Conservation (phyloP, 441 rosid species). For the Mallotus japonicus region DNA sequence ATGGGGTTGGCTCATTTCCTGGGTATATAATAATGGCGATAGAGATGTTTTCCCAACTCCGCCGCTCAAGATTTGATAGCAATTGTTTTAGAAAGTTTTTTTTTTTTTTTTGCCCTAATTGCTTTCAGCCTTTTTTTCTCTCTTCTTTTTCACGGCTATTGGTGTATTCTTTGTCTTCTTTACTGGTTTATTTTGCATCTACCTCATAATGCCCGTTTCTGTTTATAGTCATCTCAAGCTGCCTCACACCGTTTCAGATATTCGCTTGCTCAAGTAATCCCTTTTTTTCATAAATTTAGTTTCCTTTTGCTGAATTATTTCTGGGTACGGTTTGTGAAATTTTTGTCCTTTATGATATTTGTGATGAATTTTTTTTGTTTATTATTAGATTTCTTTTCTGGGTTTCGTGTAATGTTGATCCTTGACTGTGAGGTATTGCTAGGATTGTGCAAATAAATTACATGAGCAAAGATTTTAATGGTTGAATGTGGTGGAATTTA, state of each 20-base stretch:
- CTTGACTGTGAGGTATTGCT: background rate
- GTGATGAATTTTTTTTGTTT: background rate
- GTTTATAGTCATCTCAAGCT: conserved; percentile 50
- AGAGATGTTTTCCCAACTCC: too few relatives aligned
- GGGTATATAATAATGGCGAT: too few relatives aligned
- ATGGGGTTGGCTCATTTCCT: too few relatives aligned
- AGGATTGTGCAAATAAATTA: background rate
- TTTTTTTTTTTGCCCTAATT: too few relatives aligned
- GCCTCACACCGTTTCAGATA: conserved; percentile 83
- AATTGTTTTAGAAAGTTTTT: too few relatives aligned
- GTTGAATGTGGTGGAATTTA: conserved; percentile 1
- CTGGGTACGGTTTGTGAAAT: background rate
- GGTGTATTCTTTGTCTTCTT: conserved; percentile 71
- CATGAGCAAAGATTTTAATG: background rate
- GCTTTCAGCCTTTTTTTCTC: too few relatives aligned
- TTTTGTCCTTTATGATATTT: background rate
- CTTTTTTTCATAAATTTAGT: background rate
- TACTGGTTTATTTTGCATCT: conserved; percentile 65
- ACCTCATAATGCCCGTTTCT: conserved; percentile 49
- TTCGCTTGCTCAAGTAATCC: conserved; percentile 29
- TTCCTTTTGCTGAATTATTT: conserved; percentile 57
- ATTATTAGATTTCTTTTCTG: conserved; percentile 3
- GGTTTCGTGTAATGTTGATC: background rate
- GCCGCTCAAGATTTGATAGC: too few relatives aligned
- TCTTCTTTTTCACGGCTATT: conserved; percentile 54